These are phyloP conservation scores for Yamadazyma membranifaciens DNA, from an alignment of 1,139 yeast species.

Conservation along the genomic window DNA sequence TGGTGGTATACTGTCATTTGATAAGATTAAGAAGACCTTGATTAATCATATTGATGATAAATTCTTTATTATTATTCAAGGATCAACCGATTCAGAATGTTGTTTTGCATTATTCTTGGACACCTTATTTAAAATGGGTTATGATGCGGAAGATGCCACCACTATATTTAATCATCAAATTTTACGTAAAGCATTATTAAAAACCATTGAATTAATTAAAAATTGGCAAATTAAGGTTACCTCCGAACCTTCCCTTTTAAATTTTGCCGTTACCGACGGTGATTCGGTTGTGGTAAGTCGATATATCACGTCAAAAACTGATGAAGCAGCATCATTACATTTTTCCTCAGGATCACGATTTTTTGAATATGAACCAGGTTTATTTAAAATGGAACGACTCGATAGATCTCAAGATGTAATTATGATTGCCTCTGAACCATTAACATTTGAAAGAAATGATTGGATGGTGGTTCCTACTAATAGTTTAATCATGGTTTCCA, in stretches of 20 bases:
- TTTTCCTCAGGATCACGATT: constrained; percentile 92
- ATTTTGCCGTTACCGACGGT: constrained; percentile 96
- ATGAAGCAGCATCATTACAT: constrained; percentile 95
- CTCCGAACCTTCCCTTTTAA: constrained; percentile 79
- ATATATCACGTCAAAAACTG: constrained; percentile 83
- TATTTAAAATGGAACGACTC: constrained; percentile 89
- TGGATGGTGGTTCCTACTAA: constrained; percentile 98
- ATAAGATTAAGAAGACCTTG: constrained; percentile 67
- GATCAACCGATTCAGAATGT: constrained; percentile 94
- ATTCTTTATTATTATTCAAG: constrained; percentile 79
- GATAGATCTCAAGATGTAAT: constrained; percentile 92
- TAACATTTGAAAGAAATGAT: constrained; percentile 94
- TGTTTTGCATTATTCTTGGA: constrained; percentile 88
- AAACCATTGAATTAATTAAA: constrained; percentile 71
- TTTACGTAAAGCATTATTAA: constrained; percentile 66
- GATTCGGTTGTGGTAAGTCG: constrained; percentile 83
- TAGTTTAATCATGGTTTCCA: constrained; percentile 77
- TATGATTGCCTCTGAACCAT: constrained; percentile 95
- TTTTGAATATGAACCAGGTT: constrained; percentile 84
- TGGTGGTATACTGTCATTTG: constrained; percentile 82
- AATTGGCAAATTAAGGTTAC: constrained; percentile 54
- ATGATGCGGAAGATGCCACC: constrained; percentile 51
- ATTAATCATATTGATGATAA: constrained; percentile 74
- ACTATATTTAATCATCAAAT: constrained; percentile 48
- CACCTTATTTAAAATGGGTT: constrained; percentile 71